These are phyloP conservation scores for Chrysophaeum taylorii DNA, from an alignment of 352 stramenopile species.

Conservation along the genomic window DNA sequence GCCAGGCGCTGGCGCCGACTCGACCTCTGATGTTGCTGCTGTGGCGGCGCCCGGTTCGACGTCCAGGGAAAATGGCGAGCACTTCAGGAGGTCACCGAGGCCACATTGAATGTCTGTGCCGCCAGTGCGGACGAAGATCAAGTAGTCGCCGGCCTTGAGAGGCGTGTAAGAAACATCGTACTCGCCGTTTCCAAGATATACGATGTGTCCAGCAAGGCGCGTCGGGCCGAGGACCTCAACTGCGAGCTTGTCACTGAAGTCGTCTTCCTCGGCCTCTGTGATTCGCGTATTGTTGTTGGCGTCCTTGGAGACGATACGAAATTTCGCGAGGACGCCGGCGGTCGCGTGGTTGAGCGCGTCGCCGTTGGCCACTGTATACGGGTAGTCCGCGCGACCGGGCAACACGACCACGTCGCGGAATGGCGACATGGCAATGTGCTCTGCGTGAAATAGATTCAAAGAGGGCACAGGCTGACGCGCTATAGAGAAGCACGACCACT, in stretches of 20 bases:
- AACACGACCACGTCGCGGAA: slow-evolving; percentile 72
- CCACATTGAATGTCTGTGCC: slow-evolving; percentile 89
- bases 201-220: slow-evolving; percentile 35
- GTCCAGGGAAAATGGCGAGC: slow-evolving; percentile 77
- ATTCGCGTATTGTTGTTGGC: slow-evolving; percentile 79
- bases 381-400: slow-evolving; percentile 83
- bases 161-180: slow-evolving; percentile 77
- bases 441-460: slow-evolving; percentile 62
- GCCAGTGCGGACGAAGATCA: slow-evolving; percentile 72
- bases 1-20: slow-evolving; percentile 40
- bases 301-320: slow-evolving; percentile 85
- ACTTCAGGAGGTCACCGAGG: slow-evolving; percentile 70
- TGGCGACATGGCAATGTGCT: slow-evolving; percentile 82
- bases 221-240: slow-evolving; percentile 38
- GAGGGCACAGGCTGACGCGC: slow-evolving; percentile 64
- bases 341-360: slow-evolving; percentile 54
- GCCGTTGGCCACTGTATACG: slow-evolving; percentile 77
- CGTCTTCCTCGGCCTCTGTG: slow-evolving; percentile 55
- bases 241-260: slow-evolving; percentile 39
- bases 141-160: slow-evolving; percentile 68
- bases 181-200: slow-evolving; percentile 74
- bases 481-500: slow-evolving; percentile 82
- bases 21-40: slow-evolving; percentile 69
- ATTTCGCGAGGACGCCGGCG: slow-evolving; percentile 68
- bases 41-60: slow-evolving; percentile 72